Conservation (phyloP, 23 red algal genomes). For the Chondrus crispus region DNA sequence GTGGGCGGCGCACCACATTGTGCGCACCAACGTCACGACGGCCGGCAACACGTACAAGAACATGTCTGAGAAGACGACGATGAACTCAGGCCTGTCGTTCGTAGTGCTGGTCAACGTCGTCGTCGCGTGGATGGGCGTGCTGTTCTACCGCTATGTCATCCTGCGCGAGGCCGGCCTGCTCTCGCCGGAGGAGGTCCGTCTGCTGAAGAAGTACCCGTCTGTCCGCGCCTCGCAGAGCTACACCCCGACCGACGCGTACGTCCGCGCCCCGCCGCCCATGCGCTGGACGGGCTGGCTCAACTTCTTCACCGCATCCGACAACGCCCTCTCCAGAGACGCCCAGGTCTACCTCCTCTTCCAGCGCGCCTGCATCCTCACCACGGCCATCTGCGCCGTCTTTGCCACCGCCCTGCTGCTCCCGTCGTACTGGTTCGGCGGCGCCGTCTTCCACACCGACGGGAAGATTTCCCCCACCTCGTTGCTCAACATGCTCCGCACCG, state of each 20-base stretch:
- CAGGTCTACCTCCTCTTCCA: conserved; percentile 91
- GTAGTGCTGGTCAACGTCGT: conserved; percentile 71
- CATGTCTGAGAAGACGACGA: conserved; percentile 67
- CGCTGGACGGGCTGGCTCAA: conserved; percentile 57
- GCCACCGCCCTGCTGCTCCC: conserved; percentile 66
- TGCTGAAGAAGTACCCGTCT: conserved; percentile 59
- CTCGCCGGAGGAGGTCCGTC: conserved; percentile 43
- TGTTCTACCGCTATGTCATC: conserved; percentile 72
- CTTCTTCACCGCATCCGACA: conserved; percentile 49
- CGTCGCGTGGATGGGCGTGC: conserved; percentile 29
- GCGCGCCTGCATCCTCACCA: conserved; percentile 64
- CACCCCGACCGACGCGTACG: conserved; percentile 50
- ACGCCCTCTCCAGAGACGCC: conserved; percentile 64
- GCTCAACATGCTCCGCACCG: conserved; percentile 37
- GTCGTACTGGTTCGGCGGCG: conserved; percentile 72
- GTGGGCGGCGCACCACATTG: too few relatives aligned
- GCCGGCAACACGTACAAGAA: conserved; percentile 72
- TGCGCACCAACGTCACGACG: background rate
- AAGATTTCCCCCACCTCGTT: conserved; percentile 25
- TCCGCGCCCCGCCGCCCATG: conserved; percentile 54
- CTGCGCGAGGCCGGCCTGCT: conserved; percentile 37
- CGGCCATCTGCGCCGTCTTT: conserved; percentile 36
- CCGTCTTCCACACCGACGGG: conserved; percentile 37
- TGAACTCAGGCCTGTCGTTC: conserved; percentile 59
- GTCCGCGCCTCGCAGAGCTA: conserved; percentile 46